These are phyloP conservation scores for Ziziphus jujuba DNA, from an alignment of 306 rosid genomes.

Conservation along the genomic window DNA sequence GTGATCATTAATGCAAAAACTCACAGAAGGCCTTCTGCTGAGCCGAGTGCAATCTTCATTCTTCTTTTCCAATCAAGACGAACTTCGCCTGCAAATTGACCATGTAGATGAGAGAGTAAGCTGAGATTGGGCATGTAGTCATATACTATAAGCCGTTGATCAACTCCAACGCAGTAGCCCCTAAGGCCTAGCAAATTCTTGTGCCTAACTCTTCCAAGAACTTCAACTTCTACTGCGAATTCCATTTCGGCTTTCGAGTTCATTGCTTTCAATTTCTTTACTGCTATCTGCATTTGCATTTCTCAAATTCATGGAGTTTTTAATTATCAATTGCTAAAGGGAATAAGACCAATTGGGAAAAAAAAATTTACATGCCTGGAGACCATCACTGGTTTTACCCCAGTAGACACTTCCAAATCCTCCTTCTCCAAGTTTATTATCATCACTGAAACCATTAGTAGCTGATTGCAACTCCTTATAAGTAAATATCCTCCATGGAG, in stretches of 20 bases:
- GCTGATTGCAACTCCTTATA: conserved; percentile 84
- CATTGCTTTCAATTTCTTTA: conserved; percentile 88
- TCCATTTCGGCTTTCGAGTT: conserved; percentile 92
- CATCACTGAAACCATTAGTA: conserved; percentile 77
- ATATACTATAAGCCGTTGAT: conserved; percentile 80
- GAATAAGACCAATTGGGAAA: not conserved
- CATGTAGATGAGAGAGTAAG: conserved; percentile 86
- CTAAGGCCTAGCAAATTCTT: conserved; percentile 77
- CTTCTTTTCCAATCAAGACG: conserved; percentile 74
- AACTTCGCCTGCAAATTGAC: conserved; percentile 58
- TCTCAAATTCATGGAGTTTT: no score
- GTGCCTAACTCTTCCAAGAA: conserved; percentile 88
- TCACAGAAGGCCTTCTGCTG: conserved; percentile 82
- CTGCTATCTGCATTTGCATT: conserved; percentile 82
- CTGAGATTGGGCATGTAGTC: conserved; percentile 96
- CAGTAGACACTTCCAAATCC: conserved; percentile 88
- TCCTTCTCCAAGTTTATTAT: conserved; percentile 82
- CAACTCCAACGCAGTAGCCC: conserved; percentile 78
- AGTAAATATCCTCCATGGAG: conserved; percentile 79
- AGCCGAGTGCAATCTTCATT: conserved; percentile 78
- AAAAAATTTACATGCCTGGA: conserved; percentile 39
- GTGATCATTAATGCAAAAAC: conserved; percentile 6
- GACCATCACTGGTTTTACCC: conserved; percentile 80
- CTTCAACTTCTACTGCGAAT: conserved; percentile 94
- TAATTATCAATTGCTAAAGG: not conserved